phyloP scores from a whole-genome alignment of 179 eudicot genomes.

The Vitellaria paradoxa region DNA sequence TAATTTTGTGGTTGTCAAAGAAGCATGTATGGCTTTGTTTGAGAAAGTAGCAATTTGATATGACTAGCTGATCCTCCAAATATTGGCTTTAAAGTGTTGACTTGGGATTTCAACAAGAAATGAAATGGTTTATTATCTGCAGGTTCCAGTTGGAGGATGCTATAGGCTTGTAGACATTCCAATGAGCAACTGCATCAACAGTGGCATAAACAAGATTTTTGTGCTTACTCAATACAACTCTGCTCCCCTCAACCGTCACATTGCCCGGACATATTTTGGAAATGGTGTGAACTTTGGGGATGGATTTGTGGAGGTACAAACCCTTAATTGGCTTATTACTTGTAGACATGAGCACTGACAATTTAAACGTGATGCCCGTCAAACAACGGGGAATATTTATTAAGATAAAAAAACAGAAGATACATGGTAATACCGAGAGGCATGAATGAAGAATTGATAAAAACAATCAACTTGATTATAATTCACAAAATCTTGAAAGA shows the following conservation, averaged over 20 bases:
- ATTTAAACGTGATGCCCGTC: not conserved
- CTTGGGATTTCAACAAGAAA: not conserved
- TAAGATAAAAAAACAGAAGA: not conserved
- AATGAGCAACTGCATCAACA: slow-evolving; percentile 98
- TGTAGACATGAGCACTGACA: not conserved
- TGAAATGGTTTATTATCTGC: slow-evolving; percentile 17
- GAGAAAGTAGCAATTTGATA: not conserved
- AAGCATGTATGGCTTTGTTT: not conserved
- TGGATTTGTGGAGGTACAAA: slow-evolving; percentile 86
- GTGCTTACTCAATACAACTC: slow-evolving; percentile 94
- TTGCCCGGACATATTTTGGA: slow-evolving; percentile 81
- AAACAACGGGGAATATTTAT: not conserved
- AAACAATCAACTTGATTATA: not conserved
- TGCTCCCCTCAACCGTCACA: slow-evolving; percentile 89
- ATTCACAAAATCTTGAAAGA: not conserved
- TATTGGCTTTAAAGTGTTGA: not conserved
- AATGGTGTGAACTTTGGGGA: slow-evolving; percentile 86
- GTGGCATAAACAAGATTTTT: slow-evolving; percentile 88
- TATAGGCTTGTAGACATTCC: slow-evolving; percentile 94
- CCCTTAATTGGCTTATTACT: not conserved
- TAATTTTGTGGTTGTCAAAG: not conserved
- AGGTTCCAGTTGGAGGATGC: slow-evolving; percentile 97
- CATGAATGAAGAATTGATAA: not conserved
- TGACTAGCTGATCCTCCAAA: not conserved
- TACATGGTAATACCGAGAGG: not conserved